A percentile compares a stretch with the other conserved stretches of the same genome.
Evolutionary conservation across 1,139 yeast genomes (phyloP).

Genomic region (Candida pseudoviswanathii): DNA sequence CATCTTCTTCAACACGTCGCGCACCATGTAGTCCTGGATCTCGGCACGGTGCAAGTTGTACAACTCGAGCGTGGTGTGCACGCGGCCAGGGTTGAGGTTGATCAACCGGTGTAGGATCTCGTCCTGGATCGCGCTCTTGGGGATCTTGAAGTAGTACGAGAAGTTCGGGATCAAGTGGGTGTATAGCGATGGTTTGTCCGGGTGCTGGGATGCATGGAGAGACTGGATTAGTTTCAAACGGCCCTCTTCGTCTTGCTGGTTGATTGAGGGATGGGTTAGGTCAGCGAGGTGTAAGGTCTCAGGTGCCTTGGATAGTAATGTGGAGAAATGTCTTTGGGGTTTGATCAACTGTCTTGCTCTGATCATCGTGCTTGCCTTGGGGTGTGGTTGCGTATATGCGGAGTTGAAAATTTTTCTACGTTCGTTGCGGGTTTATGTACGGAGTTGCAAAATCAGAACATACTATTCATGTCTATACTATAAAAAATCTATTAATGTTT

Average conservation of each 20-base stretch:
- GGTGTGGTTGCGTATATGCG: neutral
- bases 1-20: conserved; percentile 24
- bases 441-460: neutral
- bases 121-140: conserved; percentile 8
- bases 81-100: conserved; percentile 44
- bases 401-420: too few relatives aligned
- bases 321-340: conserved; percentile 11
- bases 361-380: neutral
- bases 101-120: conserved; percentile 30
- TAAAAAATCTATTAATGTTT: conserved; percentile 5
- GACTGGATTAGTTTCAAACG: conserved; percentile 13
- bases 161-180: conserved; percentile 29
- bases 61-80: conserved; percentile 36
- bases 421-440: too few relatives aligned
- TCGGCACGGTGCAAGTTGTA: conserved; percentile 25
- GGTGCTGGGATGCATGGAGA: conserved; percentile 14
- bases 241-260: conserved; percentile 14
- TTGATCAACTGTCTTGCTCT: neutral
- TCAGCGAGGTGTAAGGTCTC: conserved; percentile 9
- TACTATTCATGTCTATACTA: neutral
- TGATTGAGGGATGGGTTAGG: conserved; percentile 7
- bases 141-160: conserved; percentile 29
- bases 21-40: conserved; percentile 16
- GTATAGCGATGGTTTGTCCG: conserved; percentile 13
- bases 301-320: conserved; percentile 21